Evolutionary conservation across 768 basidiomycete species (phyloP).

Genomic region (Pleurotus tuber-regium): DNA sequence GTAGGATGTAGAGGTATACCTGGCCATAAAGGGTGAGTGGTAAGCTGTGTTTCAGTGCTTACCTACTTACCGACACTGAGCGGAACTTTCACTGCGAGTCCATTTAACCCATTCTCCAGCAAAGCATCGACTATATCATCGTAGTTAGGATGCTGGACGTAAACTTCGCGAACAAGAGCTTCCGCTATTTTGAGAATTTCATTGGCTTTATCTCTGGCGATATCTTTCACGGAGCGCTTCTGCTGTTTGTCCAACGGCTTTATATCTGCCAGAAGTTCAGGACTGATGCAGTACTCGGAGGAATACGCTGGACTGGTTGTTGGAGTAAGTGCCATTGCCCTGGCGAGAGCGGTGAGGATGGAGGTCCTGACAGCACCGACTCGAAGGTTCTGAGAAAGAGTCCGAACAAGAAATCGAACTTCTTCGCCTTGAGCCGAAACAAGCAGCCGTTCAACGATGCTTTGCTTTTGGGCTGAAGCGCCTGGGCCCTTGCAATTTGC

Average conservation of each 20-base stretch:
- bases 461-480: conserved; percentile 72
- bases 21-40: no score
- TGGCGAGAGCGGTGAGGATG: conserved; percentile 74
- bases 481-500: conserved; percentile 70
- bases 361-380: conserved; percentile 89
- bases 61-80: conserved; percentile 69
- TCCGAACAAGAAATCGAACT: conserved; percentile 77
- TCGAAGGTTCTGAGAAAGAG: conserved; percentile 69
- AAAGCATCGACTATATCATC: conserved; percentile 64
- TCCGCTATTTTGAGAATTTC: conserved; percentile 56
- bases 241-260: conserved; percentile 15
- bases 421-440: conserved; percentile 86
- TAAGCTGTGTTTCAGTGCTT: no score
- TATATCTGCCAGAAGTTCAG: conserved; percentile 26
- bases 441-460: conserved; percentile 77
- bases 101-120: conserved; percentile 58
- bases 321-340: conserved; percentile 68
- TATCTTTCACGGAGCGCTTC: conserved; percentile 24
- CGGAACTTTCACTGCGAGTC: conserved; percentile 56
- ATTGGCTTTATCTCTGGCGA: conserved; percentile 32
- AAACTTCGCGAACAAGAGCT: conserved; percentile 64
- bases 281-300: conserved; percentile 23
- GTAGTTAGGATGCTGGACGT: conserved; percentile 77
- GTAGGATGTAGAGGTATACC: conserved; percentile 86
- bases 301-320: conserved; percentile 23